Conservation (phyloP, 192 early-diverging fungal genomes). For the Gaertneriomyces sp. region DNA sequence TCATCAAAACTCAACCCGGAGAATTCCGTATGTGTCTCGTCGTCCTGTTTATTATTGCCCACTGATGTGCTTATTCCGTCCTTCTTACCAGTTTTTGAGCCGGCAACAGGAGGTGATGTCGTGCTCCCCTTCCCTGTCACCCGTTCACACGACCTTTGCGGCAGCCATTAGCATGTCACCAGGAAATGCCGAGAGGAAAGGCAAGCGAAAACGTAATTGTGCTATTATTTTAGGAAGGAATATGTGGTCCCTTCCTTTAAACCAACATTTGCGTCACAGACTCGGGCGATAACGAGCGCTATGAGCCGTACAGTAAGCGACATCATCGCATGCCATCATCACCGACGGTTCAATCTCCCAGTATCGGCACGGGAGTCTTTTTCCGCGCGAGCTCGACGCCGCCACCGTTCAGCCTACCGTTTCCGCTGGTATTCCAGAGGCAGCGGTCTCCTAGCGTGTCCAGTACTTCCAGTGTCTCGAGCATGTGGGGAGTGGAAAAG, state of each 20-base stretch:
- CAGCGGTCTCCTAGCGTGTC: constrained; percentile 20
- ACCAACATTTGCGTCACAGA: background rate
- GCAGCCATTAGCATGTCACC: constrained; percentile 19
- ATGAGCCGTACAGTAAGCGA: constrained; percentile 39
- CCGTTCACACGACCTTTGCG: constrained; percentile 20
- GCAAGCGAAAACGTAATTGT: constrained; percentile 38
- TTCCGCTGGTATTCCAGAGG: constrained; percentile 22
- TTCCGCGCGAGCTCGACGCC: constrained; percentile 11
- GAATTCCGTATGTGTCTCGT: constrained; percentile 18
- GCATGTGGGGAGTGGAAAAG: constrained; percentile 5
- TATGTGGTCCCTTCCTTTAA: background rate
- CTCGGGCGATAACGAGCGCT: constrained; percentile 31
- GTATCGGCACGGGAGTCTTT: background rate
- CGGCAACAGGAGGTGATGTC: constrained; percentile 23
- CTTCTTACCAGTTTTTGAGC: constrained; percentile 2
- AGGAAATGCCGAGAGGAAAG: constrained; percentile 20
- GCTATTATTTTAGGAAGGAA: background rate
- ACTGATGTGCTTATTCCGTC: background rate
- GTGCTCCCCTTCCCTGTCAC: constrained; percentile 36
- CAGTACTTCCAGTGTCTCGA: constrained; percentile 11
- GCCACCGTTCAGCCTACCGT: constrained; percentile 18
- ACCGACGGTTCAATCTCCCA: constrained; percentile 21
- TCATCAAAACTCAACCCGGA: constrained; percentile 43
- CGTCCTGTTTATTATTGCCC: background rate
- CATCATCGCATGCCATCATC: constrained; percentile 30